Percentiles rank a stretch among this genome's conserved stretches.
These are phyloP conservation scores for Ceratobasidium sp. DNA, from an alignment of 1,284 basidiomycete genomes.

Conservation along the genomic window DNA sequence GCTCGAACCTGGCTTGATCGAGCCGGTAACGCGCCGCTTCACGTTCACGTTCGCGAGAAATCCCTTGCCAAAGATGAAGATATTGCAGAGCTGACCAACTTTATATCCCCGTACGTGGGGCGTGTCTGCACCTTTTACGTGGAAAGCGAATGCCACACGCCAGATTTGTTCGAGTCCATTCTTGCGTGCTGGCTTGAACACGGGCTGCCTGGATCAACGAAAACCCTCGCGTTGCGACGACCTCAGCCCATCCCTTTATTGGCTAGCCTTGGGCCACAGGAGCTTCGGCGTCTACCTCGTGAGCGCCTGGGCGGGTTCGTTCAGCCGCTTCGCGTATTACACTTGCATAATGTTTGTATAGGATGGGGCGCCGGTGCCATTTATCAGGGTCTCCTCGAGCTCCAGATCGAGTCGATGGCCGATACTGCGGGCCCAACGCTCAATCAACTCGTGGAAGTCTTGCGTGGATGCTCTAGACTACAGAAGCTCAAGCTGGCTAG, in stretches of 20 bases:
- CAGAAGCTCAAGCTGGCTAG: conserved; percentile 16
- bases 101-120: background rate
- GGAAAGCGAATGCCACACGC: conserved; percentile 4
- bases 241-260: conserved; percentile 1
- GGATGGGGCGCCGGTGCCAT: background rate
- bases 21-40: conserved; percentile 1
- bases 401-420: conserved; percentile 8
- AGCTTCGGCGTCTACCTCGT: background rate
- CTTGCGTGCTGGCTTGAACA: conserved; percentile 12
- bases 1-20: background rate
- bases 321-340: background rate
- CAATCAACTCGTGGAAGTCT: background rate
- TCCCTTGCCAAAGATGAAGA: conserved; percentile 11
- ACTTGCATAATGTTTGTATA: conserved; percentile 28
- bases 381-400: conserved; percentile 1
- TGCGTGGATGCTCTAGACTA: conserved; percentile 3
- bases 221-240: conserved; percentile 2
- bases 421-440: background rate
- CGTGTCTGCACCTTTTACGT: background rate
- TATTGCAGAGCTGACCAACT: background rate
- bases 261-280: conserved; percentile 6
- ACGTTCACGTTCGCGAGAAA: conserved; percentile 13
- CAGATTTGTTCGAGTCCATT: conserved; percentile 22
- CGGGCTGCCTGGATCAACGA: conserved; percentile 1
- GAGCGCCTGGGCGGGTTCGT: conserved; percentile 9